Percentiles rank a stretch among this genome's conserved stretches.
phyloP scores from a whole-genome alignment of 1,139 yeast genomes.

The Yamadazyma dushanensis region DNA sequence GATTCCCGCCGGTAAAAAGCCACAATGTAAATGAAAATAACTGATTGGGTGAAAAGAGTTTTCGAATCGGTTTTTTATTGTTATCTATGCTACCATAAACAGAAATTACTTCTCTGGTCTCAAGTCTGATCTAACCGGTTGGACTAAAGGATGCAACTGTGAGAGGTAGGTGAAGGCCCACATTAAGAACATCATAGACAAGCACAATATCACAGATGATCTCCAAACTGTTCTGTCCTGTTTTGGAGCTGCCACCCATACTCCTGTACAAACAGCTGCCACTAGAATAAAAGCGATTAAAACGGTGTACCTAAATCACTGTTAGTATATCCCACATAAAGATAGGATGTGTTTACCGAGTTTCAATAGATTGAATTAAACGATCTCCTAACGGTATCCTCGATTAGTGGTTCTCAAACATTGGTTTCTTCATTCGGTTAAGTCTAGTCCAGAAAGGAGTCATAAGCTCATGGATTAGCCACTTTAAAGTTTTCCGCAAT shows the following conservation, averaged over 20 bases:
- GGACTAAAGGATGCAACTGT: conserved; percentile 79
- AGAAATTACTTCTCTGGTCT: conserved; percentile 55
- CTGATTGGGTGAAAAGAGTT: no score
- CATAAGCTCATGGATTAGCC: no score
- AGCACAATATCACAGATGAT: conserved; percentile 76
- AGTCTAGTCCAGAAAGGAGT: no score
- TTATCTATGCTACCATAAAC: not conserved
- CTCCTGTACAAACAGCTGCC: conserved; percentile 59
- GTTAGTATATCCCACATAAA: conserved; percentile 9
- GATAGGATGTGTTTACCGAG: not conserved
- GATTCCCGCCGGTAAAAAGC: no score
- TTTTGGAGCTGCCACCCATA: conserved; percentile 65
- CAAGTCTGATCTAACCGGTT: conserved; percentile 75
- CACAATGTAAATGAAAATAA: no score
- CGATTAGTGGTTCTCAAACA: no score
- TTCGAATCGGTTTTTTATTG: no score
- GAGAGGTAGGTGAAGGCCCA: conserved; percentile 90
- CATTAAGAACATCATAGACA: conserved; percentile 90
- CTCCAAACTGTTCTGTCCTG: conserved; percentile 79
- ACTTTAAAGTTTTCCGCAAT: no score
- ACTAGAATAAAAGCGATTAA: conserved; percentile 61
- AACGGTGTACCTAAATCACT: conserved; percentile 58
- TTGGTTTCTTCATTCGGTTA: no score
- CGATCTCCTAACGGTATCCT: no score
- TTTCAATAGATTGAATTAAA: no score